Evolutionary conservation across 495 filamentous ascomycete genomes (phyloP), one percentile per base, ranked within the genome.

Genomic region (Rostrohypoxylon terebratum): DNA sequence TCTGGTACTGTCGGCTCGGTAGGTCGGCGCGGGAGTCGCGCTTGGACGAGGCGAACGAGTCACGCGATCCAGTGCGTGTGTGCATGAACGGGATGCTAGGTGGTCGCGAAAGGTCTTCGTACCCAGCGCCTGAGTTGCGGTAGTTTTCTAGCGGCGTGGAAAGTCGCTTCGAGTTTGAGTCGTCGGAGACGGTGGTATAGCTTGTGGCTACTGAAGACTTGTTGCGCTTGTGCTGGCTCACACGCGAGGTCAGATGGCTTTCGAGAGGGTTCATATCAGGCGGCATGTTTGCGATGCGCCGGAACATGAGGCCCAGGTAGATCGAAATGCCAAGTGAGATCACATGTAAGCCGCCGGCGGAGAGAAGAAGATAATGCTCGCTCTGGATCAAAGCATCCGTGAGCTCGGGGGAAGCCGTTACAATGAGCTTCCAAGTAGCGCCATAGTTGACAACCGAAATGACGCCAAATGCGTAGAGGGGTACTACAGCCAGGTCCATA

Each of bases 251-350:
- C 40, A 97, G 80, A 72, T 96, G 91, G 71, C 92, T 89, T 74
- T 97, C 94, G 7, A 97, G 81, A 7, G 94, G 94, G 71, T 97
- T 97, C 91, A 96, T 92, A 72, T 97, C 94, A 0, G 94, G 94
- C 1, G 94, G 94, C 61, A 97, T 85, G 13, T 83, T 83, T 23
- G 89, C 82, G 71, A 97, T 97, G 71, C 92, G 89, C 9, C 89
- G 88, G 89, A 97, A 97, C 68, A 92, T 86, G 55, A 92, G 73
- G 1, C 87, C 87, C 6, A 97, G 83, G 72, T 89, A 96, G 20
- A 92, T 77, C 1, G 91, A 92, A 28, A 96, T 82, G 9, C 80
- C 80, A 4, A 94, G 77, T 3, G 92, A 93, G 8, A 94, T 60
- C 1, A 90, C 79, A 75, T 97, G 94, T 10, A 96, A 73, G 6